Percentiles rank a stretch among this genome's conserved stretches.
Conservation (phyloP, 2,329 filamentous ascomycete species). For the Aureobasidium sp. region DNA sequence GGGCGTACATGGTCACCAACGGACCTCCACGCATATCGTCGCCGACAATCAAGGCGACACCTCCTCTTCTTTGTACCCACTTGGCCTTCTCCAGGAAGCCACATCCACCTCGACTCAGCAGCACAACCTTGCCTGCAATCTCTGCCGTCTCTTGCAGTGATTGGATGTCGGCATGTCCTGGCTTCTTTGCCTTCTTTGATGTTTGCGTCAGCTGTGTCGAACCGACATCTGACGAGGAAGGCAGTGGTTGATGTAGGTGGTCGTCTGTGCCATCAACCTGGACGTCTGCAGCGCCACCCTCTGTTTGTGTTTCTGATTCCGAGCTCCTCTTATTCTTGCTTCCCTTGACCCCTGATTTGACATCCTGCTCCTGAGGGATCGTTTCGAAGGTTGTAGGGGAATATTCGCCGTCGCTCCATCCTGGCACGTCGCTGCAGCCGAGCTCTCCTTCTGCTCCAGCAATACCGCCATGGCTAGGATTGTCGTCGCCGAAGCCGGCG, state of each 20-base stretch:
- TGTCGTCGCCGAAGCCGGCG: constrained; percentile 80
- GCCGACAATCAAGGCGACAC: constrained; percentile 83
- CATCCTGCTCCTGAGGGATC: constrained; percentile 30
- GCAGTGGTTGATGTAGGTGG: constrained; percentile 60
- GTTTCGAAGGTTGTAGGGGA: constrained; percentile 19
- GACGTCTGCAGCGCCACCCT: constrained; percentile 16
- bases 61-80: constrained; percentile 90
- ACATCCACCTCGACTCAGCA: constrained; percentile 87
- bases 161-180: constrained; percentile 75
- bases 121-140: constrained; percentile 85
- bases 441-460: constrained; percentile 68
- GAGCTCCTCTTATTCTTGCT: constrained; percentile 23
- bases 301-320: neutral
- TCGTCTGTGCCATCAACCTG: constrained; percentile 77
- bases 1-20: constrained; percentile 96
- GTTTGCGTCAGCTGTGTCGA: constrained; percentile 34
- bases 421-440: constrained; percentile 89
- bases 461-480: constrained; percentile 51
- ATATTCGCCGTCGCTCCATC: constrained; percentile 61
- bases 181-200: constrained; percentile 29
- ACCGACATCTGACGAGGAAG: constrained; percentile 37
- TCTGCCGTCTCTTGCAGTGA: constrained; percentile 86
- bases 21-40: constrained; percentile 86
- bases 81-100: constrained; percentile 96
- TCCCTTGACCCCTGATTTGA: constrained; percentile 21